Percentiles rank a stretch among this genome's conserved stretches.
Conservation (phyloP, 2,329 filamentous ascomycete genomes). For the Ophiostoma ips region DNA sequence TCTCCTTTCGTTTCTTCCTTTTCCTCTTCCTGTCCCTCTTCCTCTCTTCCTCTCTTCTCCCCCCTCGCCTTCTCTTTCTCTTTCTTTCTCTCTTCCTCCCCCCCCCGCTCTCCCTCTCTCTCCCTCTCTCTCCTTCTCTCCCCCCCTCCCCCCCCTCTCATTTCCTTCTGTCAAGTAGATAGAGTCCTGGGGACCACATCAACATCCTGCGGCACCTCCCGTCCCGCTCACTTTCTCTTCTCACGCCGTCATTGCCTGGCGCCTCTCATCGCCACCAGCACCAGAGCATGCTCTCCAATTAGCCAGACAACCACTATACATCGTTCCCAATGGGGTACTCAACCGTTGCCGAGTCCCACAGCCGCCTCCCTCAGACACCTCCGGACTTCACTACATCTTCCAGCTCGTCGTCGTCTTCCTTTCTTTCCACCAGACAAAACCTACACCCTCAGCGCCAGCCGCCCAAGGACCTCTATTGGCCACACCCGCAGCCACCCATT, state of each 20-base stretch:
- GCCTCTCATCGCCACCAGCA: background rate
- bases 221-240: background rate
- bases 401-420: constrained; percentile 25
- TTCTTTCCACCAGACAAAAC: background rate
- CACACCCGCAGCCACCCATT: constrained; percentile 26
- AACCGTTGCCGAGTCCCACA: constrained; percentile 35
- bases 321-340: constrained; percentile 41
- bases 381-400: constrained; percentile 37
- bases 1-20: background rate
- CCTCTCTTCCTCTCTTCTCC: background rate
- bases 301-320: constrained; percentile 7
- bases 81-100: too few species aligned
- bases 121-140: background rate
- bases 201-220: background rate
- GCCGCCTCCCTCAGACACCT: constrained; percentile 39
- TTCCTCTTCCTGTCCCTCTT: background rate
- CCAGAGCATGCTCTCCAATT: background rate
- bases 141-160: background rate
- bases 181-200: background rate
- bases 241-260: background rate
- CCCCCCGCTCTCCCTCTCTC: background rate
- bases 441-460: background rate
- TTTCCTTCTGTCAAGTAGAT: background rate
- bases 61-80: background rate
- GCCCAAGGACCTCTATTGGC: constrained; percentile 32